Base-by-base conservation (phyloP, 169 alveolate genomes). In the Fabrea salina region DNA sequence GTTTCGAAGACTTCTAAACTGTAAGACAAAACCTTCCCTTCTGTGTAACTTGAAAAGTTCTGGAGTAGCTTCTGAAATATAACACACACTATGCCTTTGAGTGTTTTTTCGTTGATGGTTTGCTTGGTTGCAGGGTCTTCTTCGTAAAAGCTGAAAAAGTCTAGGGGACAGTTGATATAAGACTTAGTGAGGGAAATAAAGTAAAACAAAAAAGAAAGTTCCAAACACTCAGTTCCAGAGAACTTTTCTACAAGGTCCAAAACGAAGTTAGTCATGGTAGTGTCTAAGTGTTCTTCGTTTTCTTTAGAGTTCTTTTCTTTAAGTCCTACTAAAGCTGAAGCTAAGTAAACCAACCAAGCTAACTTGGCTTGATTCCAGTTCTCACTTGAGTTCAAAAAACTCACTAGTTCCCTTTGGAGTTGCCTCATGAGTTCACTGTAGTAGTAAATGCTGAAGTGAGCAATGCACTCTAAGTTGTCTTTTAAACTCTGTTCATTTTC, bases 111-210 rank as follows among this genome's bases (percentile, higher is more conserved):
- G 0, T 47, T 11, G 11, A 33, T 11, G 8, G 13, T 33, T 11
- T 19, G 11, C 25, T 7, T n/a, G 25, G 13, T n/a, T n/a, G 56
- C 19, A 1, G 39, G 8, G 13, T 8, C 39, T 54, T 11, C 8
- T 7, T 16, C 11, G 22, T 16, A 8, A n/a, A 51, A 16, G 7
- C 25, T 27, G 74, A 33, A 16, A 61, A 61, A 35, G 53, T 61
- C 74, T 35, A 33, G 32, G 8, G 74, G 32, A 13, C 54, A 61
- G 74, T 61, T 61, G 11, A 61, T 61, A 35, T 61, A 61, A 32
- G 74, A 13, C 39, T 61, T 61, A 2, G 53, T 37, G 0, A 61
- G 74, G 13, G 54, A 47, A n/a, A 13, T 27, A 37, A 61, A 61
- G 25, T 35, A 61, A 25, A 32, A 13, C 19, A 59, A 5, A 8